Base-by-base conservation (phyloP, 2,329 filamentous ascomycete genomes). In the Pseudopithomyces maydicus region DNA sequence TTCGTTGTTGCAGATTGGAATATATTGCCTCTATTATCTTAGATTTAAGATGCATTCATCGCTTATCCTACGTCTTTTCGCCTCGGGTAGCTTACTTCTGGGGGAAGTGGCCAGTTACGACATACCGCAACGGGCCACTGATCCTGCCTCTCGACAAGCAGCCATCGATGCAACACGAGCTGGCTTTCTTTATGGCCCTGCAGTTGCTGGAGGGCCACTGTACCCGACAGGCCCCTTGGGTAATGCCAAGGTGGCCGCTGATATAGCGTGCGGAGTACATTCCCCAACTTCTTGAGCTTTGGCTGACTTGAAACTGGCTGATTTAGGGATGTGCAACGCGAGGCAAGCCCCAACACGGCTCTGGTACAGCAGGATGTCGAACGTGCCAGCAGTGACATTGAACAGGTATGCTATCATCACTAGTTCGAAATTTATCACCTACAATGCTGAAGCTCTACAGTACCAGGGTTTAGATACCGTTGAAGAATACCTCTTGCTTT, bases 391-490 rank as follows among this genome's bases (percentile, higher is more conserved):
- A 36, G 22, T 32, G 39, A 35, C 15, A 33, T 19, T 14, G 47
- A 50, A 12, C 36, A 50, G 35, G 47, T 50, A 26, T 7, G 36
- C 29, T 19, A 2, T 10, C 23, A 19, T 17, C n/a, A n/a, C 14
- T 17, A 6, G 14, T 41, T 11, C 2, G 14, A 6, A 2, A 12
- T 26, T 10, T 32, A n/a, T 14, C 6, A 12, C 6, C 19, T 12
- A 14, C 36, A 20, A 49, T 36, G 11, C 14, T 32, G 19, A 41
- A 0, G 10, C 10, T 29, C 3, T 7, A 19, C 23, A 50, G 47
- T 50, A 42, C 14, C 47, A 50, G 41, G 47, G 47, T 1, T n/a
- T 50, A n/a, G 47, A 50, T 14, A 42, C 36, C 14, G 23, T 52
- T 8, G 50, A 52, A 11, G 42, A 45, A 14, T 52, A 52, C 22